Percentiles rank a stretch among this genome's conserved stretches.
These are phyloP conservation scores for Amylocarpus encephaloides DNA, from an alignment of 2,329 filamentous ascomycete genomes.

Conservation along the genomic window DNA sequence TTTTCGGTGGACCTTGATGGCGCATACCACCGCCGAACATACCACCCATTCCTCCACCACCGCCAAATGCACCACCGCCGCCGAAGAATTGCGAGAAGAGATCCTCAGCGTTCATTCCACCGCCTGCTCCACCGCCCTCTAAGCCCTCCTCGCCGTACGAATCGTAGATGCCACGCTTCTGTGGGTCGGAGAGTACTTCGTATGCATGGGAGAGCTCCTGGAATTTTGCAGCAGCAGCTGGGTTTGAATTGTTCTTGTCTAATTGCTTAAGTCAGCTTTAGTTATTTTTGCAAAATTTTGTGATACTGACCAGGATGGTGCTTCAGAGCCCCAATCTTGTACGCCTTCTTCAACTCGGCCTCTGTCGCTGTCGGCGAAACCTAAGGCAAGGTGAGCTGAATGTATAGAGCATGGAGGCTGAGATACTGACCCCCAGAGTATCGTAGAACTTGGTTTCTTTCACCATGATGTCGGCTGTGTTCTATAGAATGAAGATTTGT, in stretches of 20 bases:
- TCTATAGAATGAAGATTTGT: slow-evolving; percentile 1
- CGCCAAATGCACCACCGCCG: slow-evolving; percentile 56
- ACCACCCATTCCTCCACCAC: slow-evolving; percentile 63
- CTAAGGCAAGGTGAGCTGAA: slow-evolving; percentile 40
- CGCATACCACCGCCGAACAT: slow-evolving; percentile 75
- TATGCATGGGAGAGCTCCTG: slow-evolving; percentile 96
- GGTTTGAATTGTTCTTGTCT: slow-evolving; percentile 98
- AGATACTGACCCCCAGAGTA: slow-evolving; percentile 60
- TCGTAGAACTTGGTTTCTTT: slow-evolving; percentile 79
- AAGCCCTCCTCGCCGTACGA: slow-evolving; percentile 97
- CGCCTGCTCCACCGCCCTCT: slow-evolving; percentile 72
- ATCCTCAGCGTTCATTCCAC: slow-evolving; percentile 92
- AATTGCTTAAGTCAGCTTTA: slow-evolving; percentile 17
- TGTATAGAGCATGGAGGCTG: neutral
- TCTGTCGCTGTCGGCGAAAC: slow-evolving; percentile 75
- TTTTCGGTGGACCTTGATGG: slow-evolving; percentile 75
- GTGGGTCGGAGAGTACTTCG: slow-evolving; percentile 84
- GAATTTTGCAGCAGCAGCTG: slow-evolving; percentile 93
- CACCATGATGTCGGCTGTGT: slow-evolving; percentile 52
- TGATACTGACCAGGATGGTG: slow-evolving; percentile 69
- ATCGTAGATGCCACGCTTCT: slow-evolving; percentile 90
- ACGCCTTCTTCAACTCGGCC: slow-evolving; percentile 82
- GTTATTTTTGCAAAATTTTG: slow-evolving; percentile 5
- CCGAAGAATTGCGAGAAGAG: slow-evolving; percentile 97
- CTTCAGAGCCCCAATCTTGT: slow-evolving; percentile 77